phyloP scores from a whole-genome alignment of 106 monocot genomes.

The Allium fistulosum region DNA sequence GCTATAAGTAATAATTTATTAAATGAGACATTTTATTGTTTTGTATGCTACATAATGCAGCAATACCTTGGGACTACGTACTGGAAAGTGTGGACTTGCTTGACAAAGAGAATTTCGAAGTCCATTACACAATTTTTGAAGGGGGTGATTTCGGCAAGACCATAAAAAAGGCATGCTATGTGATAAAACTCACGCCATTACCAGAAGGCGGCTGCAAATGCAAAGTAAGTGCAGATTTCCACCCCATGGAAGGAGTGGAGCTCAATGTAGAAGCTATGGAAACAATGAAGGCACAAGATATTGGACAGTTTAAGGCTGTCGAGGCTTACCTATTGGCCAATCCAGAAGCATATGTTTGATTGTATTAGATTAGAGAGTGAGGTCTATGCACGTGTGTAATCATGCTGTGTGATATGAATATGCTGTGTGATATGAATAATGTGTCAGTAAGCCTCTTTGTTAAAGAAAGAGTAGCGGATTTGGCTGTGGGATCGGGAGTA shows the following conservation, averaged over 20 bases:
- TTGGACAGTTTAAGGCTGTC: constrained; percentile 1
- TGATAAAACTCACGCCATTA: background rate
- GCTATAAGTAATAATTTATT: too few relatives aligned
- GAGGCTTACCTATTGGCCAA: constrained; percentile 9
- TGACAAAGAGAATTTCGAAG: constrained; percentile 2
- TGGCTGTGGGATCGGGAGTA: too few relatives aligned
- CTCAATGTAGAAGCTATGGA: background rate
- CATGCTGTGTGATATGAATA: too few relatives aligned
- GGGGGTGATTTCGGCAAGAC: background rate
- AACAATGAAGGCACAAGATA: background rate
- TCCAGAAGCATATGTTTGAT: background rate
- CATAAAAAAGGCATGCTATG: background rate
- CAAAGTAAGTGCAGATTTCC: background rate
- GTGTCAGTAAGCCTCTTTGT: too few relatives aligned
- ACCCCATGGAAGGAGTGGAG: background rate
- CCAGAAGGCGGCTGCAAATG: background rate
- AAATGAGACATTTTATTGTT: too few relatives aligned
- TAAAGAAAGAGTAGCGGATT: too few relatives aligned
- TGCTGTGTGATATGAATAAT: background rate
- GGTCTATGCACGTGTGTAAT: too few relatives aligned
- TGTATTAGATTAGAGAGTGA: too few relatives aligned
- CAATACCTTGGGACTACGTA: background rate
- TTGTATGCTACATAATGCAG: background rate
- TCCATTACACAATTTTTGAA: background rate
- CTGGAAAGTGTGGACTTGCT: constrained; percentile 1